Evolutionary conservation across 441 rosid species (phyloP), one percentile per base, ranked within the genome.

Genomic region (Gossypium laxum): DNA sequence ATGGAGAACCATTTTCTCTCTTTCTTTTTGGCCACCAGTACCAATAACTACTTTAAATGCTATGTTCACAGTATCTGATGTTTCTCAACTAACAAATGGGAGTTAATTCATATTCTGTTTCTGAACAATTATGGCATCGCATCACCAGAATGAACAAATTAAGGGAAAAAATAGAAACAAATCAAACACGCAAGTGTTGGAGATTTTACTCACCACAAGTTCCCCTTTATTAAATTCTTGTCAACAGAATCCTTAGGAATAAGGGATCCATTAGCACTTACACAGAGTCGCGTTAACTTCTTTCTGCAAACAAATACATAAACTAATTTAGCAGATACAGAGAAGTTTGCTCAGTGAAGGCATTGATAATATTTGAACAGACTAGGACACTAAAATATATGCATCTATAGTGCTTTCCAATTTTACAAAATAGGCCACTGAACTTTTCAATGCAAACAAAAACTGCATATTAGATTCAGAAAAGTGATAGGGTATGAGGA

Each of bases 261-360:
- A 65, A 88, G 56, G 69, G 90, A 85, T 45, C 97, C 98, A 81
- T 92, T 94, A 63, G 99, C 94, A 71, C 79, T 89, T 69, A 92
- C 90, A 62, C 93, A 87, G 22, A 92, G 77, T 70, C 86, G 74
- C 1, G 98, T 84, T 82, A 88, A 76, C 82, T 86, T 92, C 85
- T 88, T 87, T 84, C 96, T 94, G 96, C 79, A 59, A 60, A 60
- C 1, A 60, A 26, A 60, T 21, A 30, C 11, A 67, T 50, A 26
- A 50, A 65, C 1, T 2, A 47, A 65, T 65, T 15, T 26, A 15
- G 71, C 11, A 66, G 38, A 30, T 50, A 15, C 28, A 50, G 24
- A 51, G 11, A 10, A 11, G 6, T 22, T 50, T 67, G 10, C 47
- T 51, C 18, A 8, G 43, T 50, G 58, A 26, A 67, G 22, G 58